These are phyloP conservation scores for Populus nigra DNA, from an alignment of 345 rosid genomes.

Conservation along the genomic window DNA sequence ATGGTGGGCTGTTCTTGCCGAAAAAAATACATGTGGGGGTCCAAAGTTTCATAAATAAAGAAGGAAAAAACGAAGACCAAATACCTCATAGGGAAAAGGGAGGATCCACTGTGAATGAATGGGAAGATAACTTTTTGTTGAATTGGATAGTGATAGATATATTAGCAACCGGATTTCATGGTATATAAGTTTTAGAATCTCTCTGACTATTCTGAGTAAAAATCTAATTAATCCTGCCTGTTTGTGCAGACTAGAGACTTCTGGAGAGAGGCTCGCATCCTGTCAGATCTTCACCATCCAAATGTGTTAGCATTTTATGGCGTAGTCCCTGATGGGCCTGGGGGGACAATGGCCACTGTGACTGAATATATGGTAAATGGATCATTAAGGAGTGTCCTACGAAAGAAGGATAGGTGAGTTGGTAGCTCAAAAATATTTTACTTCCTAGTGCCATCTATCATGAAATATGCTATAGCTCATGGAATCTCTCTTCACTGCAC, in stretches of 20 bases:
- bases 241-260: slow-evolving; percentile 62
- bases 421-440: not conserved
- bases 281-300: slow-evolving; percentile 92
- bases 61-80: not conserved
- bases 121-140: not conserved
- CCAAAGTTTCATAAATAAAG: not conserved
- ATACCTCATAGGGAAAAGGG: not conserved
- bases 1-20: not conserved
- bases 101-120: no score
- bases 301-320: slow-evolving; percentile 94
- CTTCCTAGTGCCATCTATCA: not conserved
- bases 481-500: slow-evolving; percentile 19
- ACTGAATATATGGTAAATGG: slow-evolving; percentile 91
- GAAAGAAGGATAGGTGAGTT: slow-evolving; percentile 62
- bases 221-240: not conserved
- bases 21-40: not conserved
- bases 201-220: not conserved
- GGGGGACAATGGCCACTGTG: slow-evolving; percentile 83
- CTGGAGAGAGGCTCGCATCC: slow-evolving; percentile 88
- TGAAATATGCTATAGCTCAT: slow-evolving; percentile 20
- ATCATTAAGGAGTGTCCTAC: slow-evolving; percentile 70
- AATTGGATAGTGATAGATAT: not conserved
- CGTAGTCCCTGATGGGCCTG: slow-evolving; percentile 86
- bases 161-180: not conserved
- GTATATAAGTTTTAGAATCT: not conserved